phyloP scores from a whole-genome alignment of 805 yeast species.

The Diddensiella caesifluorescens region DNA sequence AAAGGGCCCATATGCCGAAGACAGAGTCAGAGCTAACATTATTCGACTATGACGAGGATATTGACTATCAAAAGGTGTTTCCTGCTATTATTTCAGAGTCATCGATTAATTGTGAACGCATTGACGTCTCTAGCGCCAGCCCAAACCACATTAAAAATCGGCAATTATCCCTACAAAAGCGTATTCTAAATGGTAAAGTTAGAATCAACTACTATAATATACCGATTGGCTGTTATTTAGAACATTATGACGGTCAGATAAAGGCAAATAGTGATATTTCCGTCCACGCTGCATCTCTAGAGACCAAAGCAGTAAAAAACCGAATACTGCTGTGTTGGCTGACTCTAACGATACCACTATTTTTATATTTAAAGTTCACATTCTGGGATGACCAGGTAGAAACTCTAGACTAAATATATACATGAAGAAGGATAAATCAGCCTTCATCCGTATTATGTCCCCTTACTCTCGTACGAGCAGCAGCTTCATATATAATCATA shows the following conservation, averaged over 20 bases:
- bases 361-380: slow-evolving; percentile 11
- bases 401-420: neutral
- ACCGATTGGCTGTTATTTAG: slow-evolving; percentile 8
- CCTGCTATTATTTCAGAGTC: too few relatives aligned
- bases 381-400: slow-evolving; percentile 10
- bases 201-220: slow-evolving; percentile 1
- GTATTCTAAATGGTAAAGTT: neutral
- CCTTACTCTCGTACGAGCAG: too few relatives aligned
- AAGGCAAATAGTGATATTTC: slow-evolving; percentile 5
- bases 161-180: too few relatives aligned
- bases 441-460: too few relatives aligned
- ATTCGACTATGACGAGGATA: neutral
- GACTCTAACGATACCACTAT: slow-evolving; percentile 12
- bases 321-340: slow-evolving; percentile 12
- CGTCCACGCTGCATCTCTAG: slow-evolving; percentile 4
- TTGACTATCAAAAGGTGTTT: neutral
- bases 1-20: too few relatives aligned
- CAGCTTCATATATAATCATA: slow-evolving; percentile 1
- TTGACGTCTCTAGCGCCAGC: too few relatives aligned
- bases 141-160: too few relatives aligned
- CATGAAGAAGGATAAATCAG: neutral
- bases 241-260: slow-evolving; percentile 2
- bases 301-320: slow-evolving; percentile 11
- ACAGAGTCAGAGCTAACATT: too few relatives aligned
- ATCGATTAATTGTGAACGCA: too few relatives aligned